Evolutionary conservation across 257 asterid genomes (phyloP).

Genomic region (Solanum dulcamara): DNA sequence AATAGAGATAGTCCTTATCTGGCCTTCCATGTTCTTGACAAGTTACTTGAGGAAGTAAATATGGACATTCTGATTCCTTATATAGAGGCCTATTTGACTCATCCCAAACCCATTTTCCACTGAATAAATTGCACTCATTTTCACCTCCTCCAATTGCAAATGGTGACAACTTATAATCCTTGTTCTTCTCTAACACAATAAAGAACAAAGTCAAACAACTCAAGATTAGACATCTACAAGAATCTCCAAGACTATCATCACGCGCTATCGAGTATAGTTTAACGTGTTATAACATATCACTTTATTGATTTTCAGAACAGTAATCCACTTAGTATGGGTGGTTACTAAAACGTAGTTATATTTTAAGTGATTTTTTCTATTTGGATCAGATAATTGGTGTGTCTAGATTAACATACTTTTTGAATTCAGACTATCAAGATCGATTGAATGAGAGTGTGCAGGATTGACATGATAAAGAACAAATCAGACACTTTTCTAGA

Average conservation of each 20-base stretch:
- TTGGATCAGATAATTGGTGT: background rate
- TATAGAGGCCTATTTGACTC: slow-evolving; percentile 50
- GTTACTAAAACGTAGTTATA: background rate
- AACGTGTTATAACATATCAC: background rate
- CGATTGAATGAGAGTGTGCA: no score
- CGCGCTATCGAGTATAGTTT: background rate
- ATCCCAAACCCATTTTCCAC: slow-evolving; percentile 82
- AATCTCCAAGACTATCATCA: background rate
- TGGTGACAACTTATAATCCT: slow-evolving; percentile 32
- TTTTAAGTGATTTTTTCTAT: background rate
- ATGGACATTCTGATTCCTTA: slow-evolving; percentile 80
- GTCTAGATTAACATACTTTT: background rate
- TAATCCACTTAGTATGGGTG: background rate
- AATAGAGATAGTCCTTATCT: slow-evolving; percentile 60
- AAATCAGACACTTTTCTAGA: no score
- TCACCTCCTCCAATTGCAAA: slow-evolving; percentile 51
- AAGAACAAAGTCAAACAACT: background rate
- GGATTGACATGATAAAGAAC: no score
- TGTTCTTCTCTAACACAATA: slow-evolving; percentile 60
- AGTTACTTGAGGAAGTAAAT: slow-evolving; percentile 88
- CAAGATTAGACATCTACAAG: background rate
- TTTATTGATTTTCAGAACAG: background rate
- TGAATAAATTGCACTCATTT: slow-evolving; percentile 55
- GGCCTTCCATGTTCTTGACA: slow-evolving; percentile 87
- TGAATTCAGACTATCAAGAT: background rate